Conservation (phyloP, 2,329 filamentous ascomycete genomes). For the Fonsecaea multimorphosa region DNA sequence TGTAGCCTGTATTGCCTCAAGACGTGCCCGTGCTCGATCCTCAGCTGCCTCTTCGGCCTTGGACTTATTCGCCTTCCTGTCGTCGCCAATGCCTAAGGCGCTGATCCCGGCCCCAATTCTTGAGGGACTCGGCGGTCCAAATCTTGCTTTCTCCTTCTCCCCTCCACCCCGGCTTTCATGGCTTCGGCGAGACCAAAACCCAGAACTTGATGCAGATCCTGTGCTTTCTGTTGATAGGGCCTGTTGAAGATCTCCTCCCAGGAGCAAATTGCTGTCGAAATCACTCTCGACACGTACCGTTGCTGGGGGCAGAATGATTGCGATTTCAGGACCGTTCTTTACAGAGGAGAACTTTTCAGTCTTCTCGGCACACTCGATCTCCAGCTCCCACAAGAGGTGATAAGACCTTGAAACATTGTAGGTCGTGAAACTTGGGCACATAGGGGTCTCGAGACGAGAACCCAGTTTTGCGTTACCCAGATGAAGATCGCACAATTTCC, state of each 20-base stretch:
- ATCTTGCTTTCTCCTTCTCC: conserved; percentile 24
- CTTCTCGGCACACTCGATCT: conserved; percentile 36
- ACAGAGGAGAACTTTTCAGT: conserved; percentile 25
- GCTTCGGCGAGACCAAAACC: conserved; percentile 20
- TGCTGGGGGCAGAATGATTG: conserved; percentile 24
- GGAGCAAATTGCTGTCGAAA: not conserved
- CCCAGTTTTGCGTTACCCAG: conserved; percentile 33
- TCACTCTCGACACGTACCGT: conserved; percentile 14
- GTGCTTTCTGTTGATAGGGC: conserved; percentile 15
- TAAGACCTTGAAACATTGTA: conserved; percentile 37
- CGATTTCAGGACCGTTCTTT: conserved; percentile 19
- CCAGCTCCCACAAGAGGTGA: conserved; percentile 33
- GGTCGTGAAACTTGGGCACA: conserved; percentile 33
- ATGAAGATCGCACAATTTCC: conserved; percentile 23
- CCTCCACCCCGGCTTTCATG: conserved; percentile 6
- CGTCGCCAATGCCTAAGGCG: not conserved
- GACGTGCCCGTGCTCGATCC: conserved; percentile 20
- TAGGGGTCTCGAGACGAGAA: conserved; percentile 30
- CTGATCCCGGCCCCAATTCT: not conserved
- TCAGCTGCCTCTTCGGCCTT: conserved; percentile 32
- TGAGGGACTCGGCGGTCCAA: conserved; percentile 4
- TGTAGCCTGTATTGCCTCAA: conserved; percentile 5
- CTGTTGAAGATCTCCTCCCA: conserved; percentile 5
- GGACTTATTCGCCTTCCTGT: conserved; percentile 9
- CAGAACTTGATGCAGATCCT: conserved; percentile 18